Percentiles rank a stretch among this genome's conserved stretches.
phyloP scores from a whole-genome alignment of 257 asterid species.

The Fraxinus excelsior region DNA sequence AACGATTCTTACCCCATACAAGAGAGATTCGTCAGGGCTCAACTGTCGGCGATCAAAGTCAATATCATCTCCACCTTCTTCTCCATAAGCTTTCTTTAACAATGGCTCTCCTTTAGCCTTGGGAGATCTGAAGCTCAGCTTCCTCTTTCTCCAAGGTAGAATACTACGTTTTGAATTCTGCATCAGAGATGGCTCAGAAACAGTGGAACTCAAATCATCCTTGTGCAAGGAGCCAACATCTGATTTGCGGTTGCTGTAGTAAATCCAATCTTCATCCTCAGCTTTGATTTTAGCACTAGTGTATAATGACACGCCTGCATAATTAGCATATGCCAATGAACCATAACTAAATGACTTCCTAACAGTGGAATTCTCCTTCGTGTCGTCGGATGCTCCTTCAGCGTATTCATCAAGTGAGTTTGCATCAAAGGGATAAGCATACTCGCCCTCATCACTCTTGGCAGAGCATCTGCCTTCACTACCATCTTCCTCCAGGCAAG shows the following conservation, averaged over 20 bases:
- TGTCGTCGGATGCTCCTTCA: slow-evolving; percentile 72
- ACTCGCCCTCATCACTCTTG: slow-evolving; percentile 87
- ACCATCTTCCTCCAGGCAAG: slow-evolving; percentile 75
- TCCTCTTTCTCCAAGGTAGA: slow-evolving; percentile 92
- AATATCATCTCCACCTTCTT: slow-evolving; percentile 98
- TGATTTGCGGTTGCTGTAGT: slow-evolving; percentile 83
- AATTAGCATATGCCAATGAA: slow-evolving; percentile 76
- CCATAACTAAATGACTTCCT: slow-evolving; percentile 94
- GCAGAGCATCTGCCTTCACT: slow-evolving; percentile 70
- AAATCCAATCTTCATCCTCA: slow-evolving; percentile 81
- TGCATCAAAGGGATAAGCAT: slow-evolving; percentile 71
- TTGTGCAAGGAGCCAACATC: slow-evolving; percentile 58
- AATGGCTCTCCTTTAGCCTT: slow-evolving; percentile 92
- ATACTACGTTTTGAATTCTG: slow-evolving; percentile 77
- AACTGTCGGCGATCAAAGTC: slow-evolving; percentile 94
- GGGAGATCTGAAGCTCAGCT: slow-evolving; percentile 86
- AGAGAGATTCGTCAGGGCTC: slow-evolving; percentile 70
- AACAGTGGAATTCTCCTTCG: slow-evolving; percentile 53
- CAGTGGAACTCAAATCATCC: slow-evolving; percentile 37
- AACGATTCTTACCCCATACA: slow-evolving; percentile 64
- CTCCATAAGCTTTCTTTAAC: slow-evolving; percentile 82
- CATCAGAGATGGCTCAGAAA: slow-evolving; percentile 45
- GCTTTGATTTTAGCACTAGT: slow-evolving; percentile 52
- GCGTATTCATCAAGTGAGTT: slow-evolving; percentile 74
- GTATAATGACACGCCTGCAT: slow-evolving; percentile 64